Evolutionary conservation across 257 asterid species (phyloP).

Genomic region (Fraxinus quadrangulata): DNA sequence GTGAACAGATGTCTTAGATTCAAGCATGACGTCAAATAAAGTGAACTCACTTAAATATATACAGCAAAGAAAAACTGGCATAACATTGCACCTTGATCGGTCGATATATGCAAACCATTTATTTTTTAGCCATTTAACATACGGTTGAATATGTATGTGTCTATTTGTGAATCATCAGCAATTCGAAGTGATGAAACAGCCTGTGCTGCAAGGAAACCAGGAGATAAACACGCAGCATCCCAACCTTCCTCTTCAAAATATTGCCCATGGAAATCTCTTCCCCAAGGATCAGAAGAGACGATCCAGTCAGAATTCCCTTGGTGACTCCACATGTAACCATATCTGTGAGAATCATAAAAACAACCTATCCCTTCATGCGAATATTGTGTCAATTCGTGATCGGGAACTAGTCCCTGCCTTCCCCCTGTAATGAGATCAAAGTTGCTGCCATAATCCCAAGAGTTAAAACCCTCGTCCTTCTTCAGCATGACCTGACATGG

Average conservation of each 20-base stretch:
- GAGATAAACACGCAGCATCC: conserved; percentile 34
- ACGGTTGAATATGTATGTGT: conserved; percentile 30
- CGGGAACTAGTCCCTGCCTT: conserved; percentile 36
- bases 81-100: conserved; percentile 29
- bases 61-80: conserved; percentile 31
- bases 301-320: conserved; percentile 31
- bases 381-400: conserved; percentile 38
- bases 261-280: conserved; percentile 31
- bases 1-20: conserved; percentile 19
- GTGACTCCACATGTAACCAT: conserved; percentile 33
- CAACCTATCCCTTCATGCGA: conserved; percentile 33
- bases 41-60: conserved; percentile 46
- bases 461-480: conserved; percentile 57
- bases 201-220: conserved; percentile 41
- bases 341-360: conserved; percentile 27
- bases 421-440: conserved; percentile 37
- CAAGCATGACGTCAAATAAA: conserved; percentile 29
- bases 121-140: conserved; percentile 28
- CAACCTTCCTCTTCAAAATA: conserved; percentile 32
- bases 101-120: neutral
- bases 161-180: conserved; percentile 41
- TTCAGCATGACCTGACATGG: conserved; percentile 41
- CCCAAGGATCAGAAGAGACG: conserved; percentile 26
- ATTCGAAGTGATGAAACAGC: conserved; percentile 49
- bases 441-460: conserved; percentile 48